phyloP scores from a whole-genome alignment of 1,284 basidiomycete species.

The Boletus smithii region DNA sequence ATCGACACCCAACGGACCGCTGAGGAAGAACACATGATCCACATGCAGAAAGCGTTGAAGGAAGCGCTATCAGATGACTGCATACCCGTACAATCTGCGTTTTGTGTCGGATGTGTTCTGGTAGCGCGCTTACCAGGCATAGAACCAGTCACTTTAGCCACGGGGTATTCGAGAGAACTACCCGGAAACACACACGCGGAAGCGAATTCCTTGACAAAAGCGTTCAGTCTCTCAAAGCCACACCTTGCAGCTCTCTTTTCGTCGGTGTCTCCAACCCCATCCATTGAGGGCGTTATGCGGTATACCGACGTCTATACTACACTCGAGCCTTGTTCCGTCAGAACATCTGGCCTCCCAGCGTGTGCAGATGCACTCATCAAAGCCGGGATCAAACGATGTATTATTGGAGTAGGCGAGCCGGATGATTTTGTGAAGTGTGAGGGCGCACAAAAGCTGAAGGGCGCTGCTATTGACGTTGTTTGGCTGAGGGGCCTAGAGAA shows the following conservation, averaged over 20 bases:
- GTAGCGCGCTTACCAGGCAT: slow-evolving; percentile 45
- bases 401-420: slow-evolving; percentile 91
- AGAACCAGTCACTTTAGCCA: slow-evolving; percentile 58
- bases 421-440: slow-evolving; percentile 94
- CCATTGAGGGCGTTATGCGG: slow-evolving; percentile 48
- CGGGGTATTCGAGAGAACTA: slow-evolving; percentile 90
- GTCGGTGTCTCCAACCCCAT: slow-evolving; percentile 25
- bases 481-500: slow-evolving; percentile 71
- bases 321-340: slow-evolving; percentile 92
- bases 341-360: slow-evolving; percentile 83
- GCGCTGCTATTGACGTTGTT: slow-evolving; percentile 74
- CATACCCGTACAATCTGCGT: slow-evolving; percentile 73
- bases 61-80: slow-evolving; percentile 68
- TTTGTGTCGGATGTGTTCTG: slow-evolving; percentile 92
- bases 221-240: slow-evolving; percentile 42
- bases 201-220: slow-evolving; percentile 88
- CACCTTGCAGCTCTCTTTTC: slow-evolving; percentile 47
- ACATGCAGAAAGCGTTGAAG: slow-evolving; percentile 63
- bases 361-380: slow-evolving; percentile 86
- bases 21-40: slow-evolving; percentile 42
- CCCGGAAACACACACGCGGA: slow-evolving; percentile 97
- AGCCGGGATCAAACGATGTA: slow-evolving; percentile 71
- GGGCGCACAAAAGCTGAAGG: slow-evolving; percentile 73
- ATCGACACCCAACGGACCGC: slow-evolving; percentile 1
- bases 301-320: slow-evolving; percentile 86